Conservation (phyloP, 139 green algal species). For the Micractinium conductrix region DNA sequence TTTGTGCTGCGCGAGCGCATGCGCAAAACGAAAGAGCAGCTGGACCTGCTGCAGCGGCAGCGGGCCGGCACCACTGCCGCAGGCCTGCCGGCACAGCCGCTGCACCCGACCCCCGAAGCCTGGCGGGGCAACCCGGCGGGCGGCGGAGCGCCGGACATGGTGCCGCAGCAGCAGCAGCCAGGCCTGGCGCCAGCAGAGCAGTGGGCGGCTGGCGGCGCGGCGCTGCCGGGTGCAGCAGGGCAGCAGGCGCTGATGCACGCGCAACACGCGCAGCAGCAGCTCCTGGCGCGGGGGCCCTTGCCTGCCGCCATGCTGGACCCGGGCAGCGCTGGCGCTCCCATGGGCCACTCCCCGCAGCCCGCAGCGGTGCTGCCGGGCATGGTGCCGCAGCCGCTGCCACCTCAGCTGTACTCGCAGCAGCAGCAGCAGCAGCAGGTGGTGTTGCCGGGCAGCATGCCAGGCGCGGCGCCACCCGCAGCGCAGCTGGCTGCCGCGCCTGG, state of each 20-base stretch:
- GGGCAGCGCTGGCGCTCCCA: not conserved
- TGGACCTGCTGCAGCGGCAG: constrained; percentile 14
- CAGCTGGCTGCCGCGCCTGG: not conserved
- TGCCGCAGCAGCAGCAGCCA: not conserved
- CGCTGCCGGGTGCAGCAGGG: not conserved
- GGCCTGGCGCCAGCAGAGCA: not conserved
- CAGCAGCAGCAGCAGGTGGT: too few relatives aligned
- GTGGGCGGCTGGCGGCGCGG: not conserved
- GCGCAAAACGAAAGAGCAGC: constrained; percentile 14
- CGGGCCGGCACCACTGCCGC: not conserved
- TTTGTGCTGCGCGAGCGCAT: constrained; percentile 25
- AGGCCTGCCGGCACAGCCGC: not conserved
- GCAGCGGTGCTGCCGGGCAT: not conserved
- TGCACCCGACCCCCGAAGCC: too few relatives aligned
- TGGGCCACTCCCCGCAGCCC: not conserved
- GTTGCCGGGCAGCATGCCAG: too few relatives aligned
- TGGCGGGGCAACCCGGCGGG: not conserved
- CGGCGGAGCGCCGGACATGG: not conserved
- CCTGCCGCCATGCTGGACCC: not conserved
- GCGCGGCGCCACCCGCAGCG: not conserved
- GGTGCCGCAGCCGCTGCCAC: too few relatives aligned
- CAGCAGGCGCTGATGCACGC: not conserved
- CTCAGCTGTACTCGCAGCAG: not conserved
- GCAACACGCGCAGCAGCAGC: not conserved
- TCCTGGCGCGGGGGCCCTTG: not conserved